A percentile compares a stretch with the other conserved stretches of the same genome.
Evolutionary conservation across 2,329 filamentous ascomycete genomes (phyloP).

Genomic region (Fusarium brevicatenulatum): DNA sequence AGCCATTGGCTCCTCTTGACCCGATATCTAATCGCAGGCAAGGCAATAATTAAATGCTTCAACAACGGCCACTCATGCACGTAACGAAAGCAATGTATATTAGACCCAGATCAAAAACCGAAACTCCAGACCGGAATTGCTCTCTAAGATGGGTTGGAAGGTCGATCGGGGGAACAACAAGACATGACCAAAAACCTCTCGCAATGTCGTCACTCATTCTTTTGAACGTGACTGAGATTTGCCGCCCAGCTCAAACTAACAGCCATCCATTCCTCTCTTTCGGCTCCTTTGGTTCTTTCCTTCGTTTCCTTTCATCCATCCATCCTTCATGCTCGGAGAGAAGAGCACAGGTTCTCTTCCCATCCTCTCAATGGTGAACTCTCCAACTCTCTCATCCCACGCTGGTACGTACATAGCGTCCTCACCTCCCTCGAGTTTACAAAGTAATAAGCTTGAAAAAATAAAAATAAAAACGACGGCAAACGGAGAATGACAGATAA

Average conservation of each 20-base stretch:
- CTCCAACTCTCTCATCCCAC: slow-evolving; percentile 34
- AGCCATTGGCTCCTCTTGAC: slow-evolving; percentile 2
- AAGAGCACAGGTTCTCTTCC: slow-evolving; percentile 14
- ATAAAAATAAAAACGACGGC: slow-evolving; percentile 37
- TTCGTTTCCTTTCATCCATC: slow-evolving; percentile 17
- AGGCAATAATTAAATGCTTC: slow-evolving; percentile 19
- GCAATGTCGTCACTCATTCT: slow-evolving; percentile 34
- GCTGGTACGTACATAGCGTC: slow-evolving; percentile 27
- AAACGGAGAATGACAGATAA: slow-evolving; percentile 38
- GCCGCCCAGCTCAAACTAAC: slow-evolving; percentile 30
- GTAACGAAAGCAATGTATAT: slow-evolving; percentile 52
- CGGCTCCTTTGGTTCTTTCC: slow-evolving; percentile 20
- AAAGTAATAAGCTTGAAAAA: slow-evolving; percentile 41
- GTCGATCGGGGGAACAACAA: slow-evolving; percentile 39
- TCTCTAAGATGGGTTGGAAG: slow-evolving; percentile 49
- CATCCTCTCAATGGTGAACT: slow-evolving; percentile 21
- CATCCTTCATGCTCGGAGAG: neutral
- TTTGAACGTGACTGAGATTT: slow-evolving; percentile 36
- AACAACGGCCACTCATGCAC: slow-evolving; percentile 29
- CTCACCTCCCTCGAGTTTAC: slow-evolving; percentile 28
- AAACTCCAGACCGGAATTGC: slow-evolving; percentile 61
- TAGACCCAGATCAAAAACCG: slow-evolving; percentile 56
- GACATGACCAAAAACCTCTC: slow-evolving; percentile 42
- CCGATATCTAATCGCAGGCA: slow-evolving; percentile 1
- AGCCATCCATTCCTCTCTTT: slow-evolving; percentile 32